Evolutionary conservation across 345 rosid genomes (phyloP), one percentile per base, ranked within the genome.

Genomic region (Eucalyptus pumila): DNA sequence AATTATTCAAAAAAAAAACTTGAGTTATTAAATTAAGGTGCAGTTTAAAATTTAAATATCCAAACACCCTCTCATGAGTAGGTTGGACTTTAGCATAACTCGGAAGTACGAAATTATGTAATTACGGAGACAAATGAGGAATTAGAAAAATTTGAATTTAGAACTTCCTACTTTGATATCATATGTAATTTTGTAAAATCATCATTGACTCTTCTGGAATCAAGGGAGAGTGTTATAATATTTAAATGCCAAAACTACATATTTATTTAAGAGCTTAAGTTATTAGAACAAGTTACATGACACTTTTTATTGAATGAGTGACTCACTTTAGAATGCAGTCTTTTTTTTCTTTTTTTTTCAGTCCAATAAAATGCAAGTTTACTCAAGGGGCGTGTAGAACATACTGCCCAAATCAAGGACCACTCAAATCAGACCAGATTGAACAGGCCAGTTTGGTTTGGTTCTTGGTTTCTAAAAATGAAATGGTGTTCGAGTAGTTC

Each of bases 361-460:
- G 30, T 56, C 62, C 27, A 24, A 56, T 56, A 56, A 56, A 56
- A 56, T 56, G 62, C 30, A 56, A 26, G 30, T 56, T 56, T 56
- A 56, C 62, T 52, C 5, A 52, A 52, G 58, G 58, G 58, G 58
- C 0, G 1, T 8, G 9, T 8, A 52, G 8, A 21, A 52, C 0
- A 3, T 52, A 52, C 58, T 0, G 0, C 58, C 26, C 26, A 52
- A 21, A 52, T 52, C 0, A 17, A 0, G 58, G 23, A 52, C 24
- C 58, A 19, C 58, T 52, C 1, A 19, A 52, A 52, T 52, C 1
- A 19, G 10, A 52, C 24, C 24, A 19, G 0, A 52, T 52, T 0
- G 0, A 52, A 19, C 11, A 0, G 5, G 26, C 26, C 2, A 8
- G 5, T 52, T 52, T 21, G 26, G 26, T 52, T 8, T 0, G 0